phyloP scores from a whole-genome alignment of 805 yeast species.

The Hanseniaspora taiwanica region DNA sequence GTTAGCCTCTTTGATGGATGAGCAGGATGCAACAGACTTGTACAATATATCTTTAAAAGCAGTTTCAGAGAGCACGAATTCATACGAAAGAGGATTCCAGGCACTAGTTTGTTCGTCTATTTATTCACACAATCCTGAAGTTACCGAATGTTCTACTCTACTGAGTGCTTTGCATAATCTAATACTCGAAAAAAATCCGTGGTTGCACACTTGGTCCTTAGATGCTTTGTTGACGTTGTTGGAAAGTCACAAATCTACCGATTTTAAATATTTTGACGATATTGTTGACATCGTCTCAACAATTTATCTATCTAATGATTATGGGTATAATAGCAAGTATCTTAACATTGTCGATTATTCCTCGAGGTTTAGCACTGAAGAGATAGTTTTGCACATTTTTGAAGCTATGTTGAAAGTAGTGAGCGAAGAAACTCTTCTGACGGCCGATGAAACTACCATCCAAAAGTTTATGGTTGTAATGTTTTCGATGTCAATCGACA shows the following conservation, averaged over 20 bases:
- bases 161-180: conserved; percentile 47
- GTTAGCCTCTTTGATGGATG: conserved; percentile 24
- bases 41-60: conserved; percentile 45
- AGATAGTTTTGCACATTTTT: conserved; percentile 31
- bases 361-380: conserved; percentile 31
- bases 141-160: conserved; percentile 38
- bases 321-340: conserved; percentile 32
- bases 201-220: conserved; percentile 63
- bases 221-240: conserved; percentile 44
- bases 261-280: conserved; percentile 29
- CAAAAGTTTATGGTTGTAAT: conserved; percentile 25
- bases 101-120: conserved; percentile 37
- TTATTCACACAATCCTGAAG: conserved; percentile 27
- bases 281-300: conserved; percentile 20
- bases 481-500: conserved; percentile 22
- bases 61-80: conserved; percentile 52
- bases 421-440: conserved; percentile 40
- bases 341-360: conserved; percentile 38
- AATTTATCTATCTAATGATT: conserved; percentile 33
- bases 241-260: conserved; percentile 39
- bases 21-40: conserved; percentile 18
- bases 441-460: conserved; percentile 20
- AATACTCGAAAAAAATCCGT: conserved; percentile 70
- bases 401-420: conserved; percentile 34
- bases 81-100: conserved; percentile 48